These are phyloP conservation scores for Coniferiporia weirii DNA, from an alignment of 1,284 basidiomycete genomes.

Conservation along the genomic window DNA sequence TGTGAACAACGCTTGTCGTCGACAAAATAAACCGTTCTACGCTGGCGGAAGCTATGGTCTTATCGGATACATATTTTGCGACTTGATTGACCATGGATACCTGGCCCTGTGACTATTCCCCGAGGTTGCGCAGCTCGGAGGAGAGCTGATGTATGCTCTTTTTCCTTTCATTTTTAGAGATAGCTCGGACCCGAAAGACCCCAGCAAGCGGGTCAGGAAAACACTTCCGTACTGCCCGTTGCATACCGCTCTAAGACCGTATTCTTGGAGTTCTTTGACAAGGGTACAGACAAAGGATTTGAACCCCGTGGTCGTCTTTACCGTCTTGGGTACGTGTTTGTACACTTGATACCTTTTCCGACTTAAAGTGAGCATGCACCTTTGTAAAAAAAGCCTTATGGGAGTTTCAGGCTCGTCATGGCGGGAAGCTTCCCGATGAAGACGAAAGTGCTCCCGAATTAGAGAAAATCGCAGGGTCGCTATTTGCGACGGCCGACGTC, in stretches of 20 bases:
- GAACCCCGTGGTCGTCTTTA: constrained; percentile 67
- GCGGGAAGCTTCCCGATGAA: constrained; percentile 51
- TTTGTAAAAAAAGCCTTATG: constrained; percentile 57
- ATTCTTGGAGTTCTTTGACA: constrained; percentile 65
- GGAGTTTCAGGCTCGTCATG: constrained; percentile 70
- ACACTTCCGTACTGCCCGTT: constrained; percentile 63
- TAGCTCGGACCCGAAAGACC: constrained; percentile 46
- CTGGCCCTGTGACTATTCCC: constrained; percentile 63
- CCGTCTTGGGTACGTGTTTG: constrained; percentile 57
- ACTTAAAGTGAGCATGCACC: constrained; percentile 14
- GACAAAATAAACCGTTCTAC: constrained; percentile 75
- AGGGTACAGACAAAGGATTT: constrained; percentile 75
- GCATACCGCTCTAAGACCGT: constrained; percentile 53
- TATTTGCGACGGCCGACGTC: constrained; percentile 60
- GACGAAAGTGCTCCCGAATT: constrained; percentile 50
- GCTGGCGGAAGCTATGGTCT: constrained; percentile 88
- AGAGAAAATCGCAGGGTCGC: constrained; percentile 50
- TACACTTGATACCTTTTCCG: neutral
- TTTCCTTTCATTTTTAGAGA: constrained; percentile 16
- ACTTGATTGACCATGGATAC: constrained; percentile 83
- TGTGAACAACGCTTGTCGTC: constrained; percentile 74
- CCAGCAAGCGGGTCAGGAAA: constrained; percentile 59
- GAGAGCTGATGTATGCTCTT: constrained; percentile 9
- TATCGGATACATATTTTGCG: constrained; percentile 91
- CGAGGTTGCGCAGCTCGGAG: neutral